These are phyloP conservation scores for Fraxinus pennsylvanica DNA, from an alignment of 257 asterid genomes.

Conservation along the genomic window DNA sequence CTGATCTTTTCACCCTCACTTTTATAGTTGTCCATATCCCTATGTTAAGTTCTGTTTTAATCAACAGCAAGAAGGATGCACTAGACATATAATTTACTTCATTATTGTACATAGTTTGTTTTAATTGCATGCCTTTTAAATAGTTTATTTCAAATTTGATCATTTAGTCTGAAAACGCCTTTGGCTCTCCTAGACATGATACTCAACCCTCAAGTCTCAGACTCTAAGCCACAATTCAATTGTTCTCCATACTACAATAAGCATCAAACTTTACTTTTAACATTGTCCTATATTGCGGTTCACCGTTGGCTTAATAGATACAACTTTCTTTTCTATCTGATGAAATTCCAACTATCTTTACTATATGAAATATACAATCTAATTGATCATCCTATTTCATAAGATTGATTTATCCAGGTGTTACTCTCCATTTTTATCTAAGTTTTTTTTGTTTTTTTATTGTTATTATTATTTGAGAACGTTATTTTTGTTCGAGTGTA, in stretches of 20 bases:
- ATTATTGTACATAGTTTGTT: neutral
- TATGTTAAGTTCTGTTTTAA: neutral
- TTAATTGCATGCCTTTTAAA: no score
- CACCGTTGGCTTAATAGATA: neutral
- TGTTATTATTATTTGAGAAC: no score
- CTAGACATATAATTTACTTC: neutral
- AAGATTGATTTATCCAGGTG: neutral
- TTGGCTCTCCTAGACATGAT: neutral
- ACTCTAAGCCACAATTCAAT: neutral
- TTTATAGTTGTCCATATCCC: neutral
- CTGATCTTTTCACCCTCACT: neutral
- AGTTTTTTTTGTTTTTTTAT: neutral
- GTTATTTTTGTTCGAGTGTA: slow-evolving; percentile 28
- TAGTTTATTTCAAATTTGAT: neutral
- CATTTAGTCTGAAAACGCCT: neutral
- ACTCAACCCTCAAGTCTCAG: neutral
- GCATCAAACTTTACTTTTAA: neutral
- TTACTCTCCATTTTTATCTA: neutral
- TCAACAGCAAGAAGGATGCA: neutral
- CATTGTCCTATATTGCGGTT: neutral
- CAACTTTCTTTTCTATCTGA: neutral
- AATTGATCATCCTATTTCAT: neutral
- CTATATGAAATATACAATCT: neutral
- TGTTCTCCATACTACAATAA: neutral
- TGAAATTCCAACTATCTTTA: neutral